Evolutionary conservation across 352 stramenopile species (phyloP), one percentile per base, ranked within the genome.

Genomic region (Pythium apleroticum): DNA sequence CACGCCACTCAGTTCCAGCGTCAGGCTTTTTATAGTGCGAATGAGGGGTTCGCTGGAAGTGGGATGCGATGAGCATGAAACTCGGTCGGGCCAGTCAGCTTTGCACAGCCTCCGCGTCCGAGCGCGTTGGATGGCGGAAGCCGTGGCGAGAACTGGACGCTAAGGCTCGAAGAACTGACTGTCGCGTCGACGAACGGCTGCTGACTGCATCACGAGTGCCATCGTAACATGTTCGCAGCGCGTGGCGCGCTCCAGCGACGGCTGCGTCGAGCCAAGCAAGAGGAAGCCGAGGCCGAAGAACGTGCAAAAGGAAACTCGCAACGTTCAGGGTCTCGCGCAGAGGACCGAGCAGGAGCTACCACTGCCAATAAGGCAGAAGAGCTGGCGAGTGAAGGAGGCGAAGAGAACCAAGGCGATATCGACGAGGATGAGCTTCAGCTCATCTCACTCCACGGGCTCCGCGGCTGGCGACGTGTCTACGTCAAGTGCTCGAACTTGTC

Each of bases 401-500:
- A 66, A 11, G 56, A 67, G 30, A 41, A 75, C 7, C 60, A 82
- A 35, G 39, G 22, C 4, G 52, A 45, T 8, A 15, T 15, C 1
- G 66, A 86, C 14, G 37, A 59, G 0, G 77, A 85, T 52, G 52
- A 28, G 22, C 43, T 75, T 8, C 72, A 73, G 45, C 49, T 80
- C 9, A 58, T 87, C 12, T 49, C 75, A 1, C 66, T 89, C 8
- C 62, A 68, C 1, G 75, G 66, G 0, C 64, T 89, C 30, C 66
- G 49, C 1, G 83, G 83, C 5, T 31, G 45, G 15, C 56, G 56
- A 15, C 69, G 66, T 14, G 10, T 57, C 12, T 88, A 82, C 37
- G 58, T 90, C 12, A 63, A 57, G 1, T 20, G 79, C 1, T 59
- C 69, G 12, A 91, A 91, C 60, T 4, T 67, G 10, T 64, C 63